Evolutionary conservation across 2,329 filamentous ascomycete genomes (phyloP), one percentile per base, ranked within the genome.

Genomic region (Epichloe gansuensis): DNA sequence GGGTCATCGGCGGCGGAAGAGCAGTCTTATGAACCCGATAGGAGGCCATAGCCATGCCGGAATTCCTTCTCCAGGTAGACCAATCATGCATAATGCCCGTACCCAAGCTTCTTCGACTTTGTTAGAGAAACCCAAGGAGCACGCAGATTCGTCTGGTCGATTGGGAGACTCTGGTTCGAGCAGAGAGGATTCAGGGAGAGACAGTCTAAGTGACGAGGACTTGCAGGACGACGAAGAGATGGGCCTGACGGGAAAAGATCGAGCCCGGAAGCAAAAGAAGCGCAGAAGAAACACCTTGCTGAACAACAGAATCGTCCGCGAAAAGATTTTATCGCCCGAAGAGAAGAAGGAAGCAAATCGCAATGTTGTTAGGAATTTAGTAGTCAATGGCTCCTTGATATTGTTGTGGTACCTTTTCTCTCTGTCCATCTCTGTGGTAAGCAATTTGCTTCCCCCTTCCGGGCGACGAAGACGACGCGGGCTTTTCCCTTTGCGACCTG

Each of bases 341-440:
- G 87, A 91, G 70, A 82, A 82, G 69, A 84, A 82, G 62, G 72
- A 88, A 63, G 88, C 88, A 6, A 86, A 93, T 69, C 78, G 82
- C 65, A 83, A 77, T 61, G 80, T 97, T 41, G 57, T 88, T 48
- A 83, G 74, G 65, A 82, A 76, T 53, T 72, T 91, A 52, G 65
- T 84, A 53, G 72, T 91, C 63, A 96, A 97, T 67, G 78, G 76
- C n/a, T 63, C 78, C n/a, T 72, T 98, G 58, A 95, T 97, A 58
- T 77, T 80, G 25, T 69, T 94, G 57, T 98, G 93, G 91, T 93
- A 82, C 58, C 72, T 90, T 41, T 97, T 97, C 69, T 96, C 91
- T 17, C 79, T 97, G 58, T 89, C 88, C 48, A 95, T 95, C 66
- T 95, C 90, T 56, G 78, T 96, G 61, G 87, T 91, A 77, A 73